Evolutionary conservation across 2,329 filamentous ascomycete genomes (phyloP), one percentile per base, ranked within the genome.

Genomic region (Byssoonygena ceratinophila): DNA sequence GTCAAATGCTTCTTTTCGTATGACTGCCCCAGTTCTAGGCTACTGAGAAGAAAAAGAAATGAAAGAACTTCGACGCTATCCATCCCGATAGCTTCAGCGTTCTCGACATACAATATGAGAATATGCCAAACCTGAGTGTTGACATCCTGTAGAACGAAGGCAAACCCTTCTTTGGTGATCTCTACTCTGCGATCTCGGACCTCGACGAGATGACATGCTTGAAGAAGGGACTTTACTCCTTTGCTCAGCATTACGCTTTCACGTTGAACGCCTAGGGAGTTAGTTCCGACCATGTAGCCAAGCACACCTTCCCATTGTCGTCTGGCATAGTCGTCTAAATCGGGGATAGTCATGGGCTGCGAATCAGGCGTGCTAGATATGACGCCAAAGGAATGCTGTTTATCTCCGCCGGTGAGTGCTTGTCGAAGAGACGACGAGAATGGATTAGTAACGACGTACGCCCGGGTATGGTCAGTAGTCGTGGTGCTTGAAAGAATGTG

Each of bases 111-210:
- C 29, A 96, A 82, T 27, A 98, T 84, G 32, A 98, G 76, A 44
- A 98, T 75, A 23, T 89, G 92, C 92, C 92, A 98, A 32, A 98
- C 89, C 68, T 98, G 92, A 0, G 91, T 89, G 66, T 96, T 97
- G 54, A 91, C 84, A 64, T 96, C 91, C 63, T 97, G 91, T 7
- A 98, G 76, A 53, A 98, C 75, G 63, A 98, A 98, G 0, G 87
- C 90, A 66, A 98, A 98, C 6, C 92, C 92, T 2, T 87, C 82
- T 64, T 95, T 84, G 0, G 92, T 98, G 61, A 98, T 98, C 51
- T 80, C 81, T 8, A 88, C 76, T 51, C 70, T 68, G 22, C 71
- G 70, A 41, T 74, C 71, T 32, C 69, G 68, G 6, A 74, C 70
- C 64, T 88, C 83, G 18, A 98, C 89, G 7, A 97, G 80, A 49